Conservation (phyloP, 2,329 filamentous ascomycete species). For the Botrytis fragariae region DNA sequence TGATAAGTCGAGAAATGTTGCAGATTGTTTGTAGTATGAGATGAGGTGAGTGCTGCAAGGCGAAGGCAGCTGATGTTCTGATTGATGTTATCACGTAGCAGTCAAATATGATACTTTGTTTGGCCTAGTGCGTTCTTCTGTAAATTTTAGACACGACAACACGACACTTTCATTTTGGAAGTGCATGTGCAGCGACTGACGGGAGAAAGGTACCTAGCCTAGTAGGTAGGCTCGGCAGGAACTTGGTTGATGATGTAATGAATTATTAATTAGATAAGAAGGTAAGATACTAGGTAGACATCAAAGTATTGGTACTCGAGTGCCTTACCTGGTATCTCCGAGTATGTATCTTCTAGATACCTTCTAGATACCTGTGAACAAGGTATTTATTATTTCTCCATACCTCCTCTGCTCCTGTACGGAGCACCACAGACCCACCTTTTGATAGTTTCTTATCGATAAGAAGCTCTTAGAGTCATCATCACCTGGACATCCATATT, state of each 20-base stretch:
- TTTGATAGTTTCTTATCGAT: not conserved
- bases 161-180: not conserved
- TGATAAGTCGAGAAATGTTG: not conserved
- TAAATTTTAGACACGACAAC: not conserved
- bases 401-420: not conserved
- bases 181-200: not conserved
- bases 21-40: not conserved
- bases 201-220: not conserved
- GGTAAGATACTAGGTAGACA: not conserved
- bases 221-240: not conserved
- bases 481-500: not conserved
- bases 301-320: not conserved
- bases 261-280: not conserved
- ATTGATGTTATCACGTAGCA: not conserved
- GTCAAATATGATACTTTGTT: not conserved
- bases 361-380: not conserved
- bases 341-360: not conserved
- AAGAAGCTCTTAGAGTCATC: not conserved
- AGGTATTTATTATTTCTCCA: not conserved
- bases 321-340: not conserved
- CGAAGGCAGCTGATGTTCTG: constrained; percentile 12
- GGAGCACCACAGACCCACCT: not conserved
- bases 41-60: constrained; percentile 3
- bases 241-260: not conserved
- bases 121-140: not conserved